Evolutionary conservation across 2,329 filamentous ascomycete species (phyloP), one percentile per base, ranked within the genome.

Genomic region (Pseudocercospora fijiensis): DNA sequence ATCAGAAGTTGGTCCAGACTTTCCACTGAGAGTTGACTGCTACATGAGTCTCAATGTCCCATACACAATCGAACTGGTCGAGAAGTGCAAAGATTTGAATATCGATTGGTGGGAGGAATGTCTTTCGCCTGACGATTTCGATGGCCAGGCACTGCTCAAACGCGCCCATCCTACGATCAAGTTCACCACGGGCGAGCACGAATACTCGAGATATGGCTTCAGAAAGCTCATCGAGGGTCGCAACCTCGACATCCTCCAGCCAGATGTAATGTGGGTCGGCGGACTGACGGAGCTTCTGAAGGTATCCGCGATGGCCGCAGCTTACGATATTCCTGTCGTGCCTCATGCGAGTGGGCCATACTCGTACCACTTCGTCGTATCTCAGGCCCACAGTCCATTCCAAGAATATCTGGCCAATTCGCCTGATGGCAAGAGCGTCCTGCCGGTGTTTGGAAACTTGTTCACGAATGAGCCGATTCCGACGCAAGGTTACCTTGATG

Each of bases 101-200:
- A 93, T 97, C 76, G 92, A 96, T 81, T 97, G 93, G 93, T 96
- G 92, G 92, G 93, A 97, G 81, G 93, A 97, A 81, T 96, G 92
- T 69, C 81, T 97, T 67, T 90, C 88, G 28, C 93, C 93, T 10
- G 93, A 97, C 77, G 93, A 97, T 80, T 91, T 90, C 55, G 93
- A 96, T 72, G 93, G 93, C 62, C 96, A 96, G 73, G 90, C 87
- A 69, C 87, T 92, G 76, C 88, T 97, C 80, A 97, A 97, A 84
- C 87, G 89, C 57, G 93, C 93, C 0, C 92, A 96, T 75, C 93
- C 93, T 0, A 89, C 88, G 1, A 83, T 94, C 78, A 96, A 96
- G 78, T 97, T 97, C 82, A 97, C 93, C 18, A 96, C 93, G 1
- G 93, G 93, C 69, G 93, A 97, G 81, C 93, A 97, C 80, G 93